Evolutionary conservation across 2,329 filamentous ascomycete species (phyloP).

Genomic region (Penicillium sp.): DNA sequence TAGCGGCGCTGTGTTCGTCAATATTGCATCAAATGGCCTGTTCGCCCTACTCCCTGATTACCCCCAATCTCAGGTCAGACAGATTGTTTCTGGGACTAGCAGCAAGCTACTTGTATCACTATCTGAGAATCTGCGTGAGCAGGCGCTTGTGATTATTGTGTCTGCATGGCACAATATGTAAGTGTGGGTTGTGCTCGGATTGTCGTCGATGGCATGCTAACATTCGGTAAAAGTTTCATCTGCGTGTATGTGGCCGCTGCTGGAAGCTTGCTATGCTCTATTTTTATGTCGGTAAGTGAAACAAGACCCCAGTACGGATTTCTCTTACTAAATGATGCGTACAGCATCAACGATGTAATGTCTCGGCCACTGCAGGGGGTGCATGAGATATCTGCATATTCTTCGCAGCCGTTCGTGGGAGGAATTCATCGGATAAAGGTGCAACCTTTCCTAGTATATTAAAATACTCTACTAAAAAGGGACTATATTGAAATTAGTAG

Average conservation of each 20-base stretch:
- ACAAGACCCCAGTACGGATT: accelerated
- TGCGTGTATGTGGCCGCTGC: neutral
- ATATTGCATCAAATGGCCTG: neutral
- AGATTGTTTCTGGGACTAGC: neutral
- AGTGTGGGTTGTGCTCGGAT: neutral
- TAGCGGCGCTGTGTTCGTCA: conserved; percentile 1
- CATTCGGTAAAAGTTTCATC: neutral
- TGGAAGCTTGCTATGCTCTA: neutral
- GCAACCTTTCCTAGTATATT: no score
- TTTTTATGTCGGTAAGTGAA: neutral
- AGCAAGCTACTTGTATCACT: neutral
- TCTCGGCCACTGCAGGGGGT: neutral
- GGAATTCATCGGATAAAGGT: no score
- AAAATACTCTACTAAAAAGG: no score
- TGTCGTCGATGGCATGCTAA: neutral
- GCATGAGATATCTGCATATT: neutral
- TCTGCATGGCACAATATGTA: neutral
- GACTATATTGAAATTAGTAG: no score
- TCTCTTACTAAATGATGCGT: neutral
- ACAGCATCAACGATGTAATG: neutral
- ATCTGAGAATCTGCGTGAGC: neutral
- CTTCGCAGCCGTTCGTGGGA: no score
- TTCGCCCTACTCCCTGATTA: neutral
- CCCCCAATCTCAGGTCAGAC: neutral
- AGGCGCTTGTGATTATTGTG: neutral